phyloP scores from a whole-genome alignment of 139 green algal species.

The Edaphochlamys debaryana region DNA sequence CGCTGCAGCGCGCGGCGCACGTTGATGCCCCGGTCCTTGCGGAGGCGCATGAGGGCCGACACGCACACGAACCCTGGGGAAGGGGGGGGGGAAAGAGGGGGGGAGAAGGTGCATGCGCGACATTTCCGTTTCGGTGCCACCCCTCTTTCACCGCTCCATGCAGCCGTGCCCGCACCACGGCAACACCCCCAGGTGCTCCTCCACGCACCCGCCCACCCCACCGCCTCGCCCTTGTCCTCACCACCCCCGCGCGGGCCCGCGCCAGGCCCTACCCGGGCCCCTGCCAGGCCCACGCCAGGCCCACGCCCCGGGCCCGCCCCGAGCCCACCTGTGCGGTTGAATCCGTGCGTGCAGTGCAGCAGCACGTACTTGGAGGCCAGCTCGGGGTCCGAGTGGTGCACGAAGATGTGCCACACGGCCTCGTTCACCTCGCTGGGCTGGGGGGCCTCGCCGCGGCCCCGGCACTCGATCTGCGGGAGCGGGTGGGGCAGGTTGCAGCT shows the following conservation, averaged over 20 bases:
- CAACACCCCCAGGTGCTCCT: no score
- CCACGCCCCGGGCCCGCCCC: no score
- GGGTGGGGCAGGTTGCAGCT: no score
- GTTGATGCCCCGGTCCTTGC: slow-evolving; percentile 35
- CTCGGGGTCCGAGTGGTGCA: slow-evolving; percentile 7
- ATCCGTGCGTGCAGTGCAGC: slow-evolving; percentile 99
- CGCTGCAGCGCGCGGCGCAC: slow-evolving; percentile 62
- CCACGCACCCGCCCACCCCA: no score
- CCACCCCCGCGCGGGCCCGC: no score
- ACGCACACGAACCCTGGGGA: slow-evolving; percentile 65
- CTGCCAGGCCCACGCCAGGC: no score
- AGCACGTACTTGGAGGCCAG: slow-evolving; percentile 58
- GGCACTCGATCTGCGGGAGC: slow-evolving; percentile 78
- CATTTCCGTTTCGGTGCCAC: not conserved
- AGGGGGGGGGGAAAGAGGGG: no score
- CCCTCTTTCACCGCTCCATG: no score
- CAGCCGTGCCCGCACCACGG: no score
- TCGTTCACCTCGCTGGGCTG: slow-evolving; percentile 84
- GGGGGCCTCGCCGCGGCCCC: slow-evolving; percentile 78
- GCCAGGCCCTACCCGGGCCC: no score
- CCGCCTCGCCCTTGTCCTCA: no score
- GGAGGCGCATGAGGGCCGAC: slow-evolving; percentile 56
- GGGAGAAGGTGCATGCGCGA: no score
- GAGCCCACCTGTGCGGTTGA: slow-evolving; percentile 91
- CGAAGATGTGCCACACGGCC: slow-evolving; percentile 76